Base-by-base conservation (phyloP, 805 yeast species). In the Candida odintsovae region DNA sequence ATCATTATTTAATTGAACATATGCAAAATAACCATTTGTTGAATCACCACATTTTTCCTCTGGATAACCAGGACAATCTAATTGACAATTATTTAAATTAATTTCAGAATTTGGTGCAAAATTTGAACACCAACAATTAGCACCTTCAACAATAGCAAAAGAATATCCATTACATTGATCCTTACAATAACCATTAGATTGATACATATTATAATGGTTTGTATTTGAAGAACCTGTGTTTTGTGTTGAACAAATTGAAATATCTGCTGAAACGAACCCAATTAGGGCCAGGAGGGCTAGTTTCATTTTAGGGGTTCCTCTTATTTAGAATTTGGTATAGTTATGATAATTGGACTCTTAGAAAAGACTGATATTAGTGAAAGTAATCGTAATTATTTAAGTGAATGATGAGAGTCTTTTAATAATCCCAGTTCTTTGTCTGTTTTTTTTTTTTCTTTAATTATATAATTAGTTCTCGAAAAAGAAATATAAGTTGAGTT, bases 41-140 rank as follows among this genome's bases (percentile, higher is more conserved):
- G 65, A 33, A 51, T 65, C 67, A 10, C 79, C 79, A 53, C 79
- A 75, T 26, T 50, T 53, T 49, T 75, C 78, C 2, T 42, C n/a
- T 0, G 68, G 69, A 49, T 57, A 75, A 0, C 79, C 79, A 0
- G 78, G 76, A 54, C 79, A 75, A 16, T 49, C 41, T 12, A 58
- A 66, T 31, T 59, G 49, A 50, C 78, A 73, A 9, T 55, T 41
- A 13, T 55, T 40, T 11, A 67, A 36, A 25, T 56, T 50, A 0
- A 66, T 67, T 0, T 80, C 68, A 16, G 59, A 52, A 1, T 57
- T 67, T 0, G 88, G 87, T 19, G 72, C 61, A 9, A 56, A 50
- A 55, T 81, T 71, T 6, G 86, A 71, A 58, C 89, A 82, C 83
- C 84, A 83, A 60, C 89, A 82, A 40, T 65, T 35, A 35, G 64